Conservation (phyloP, 345 rosid species). For the Mallotus nudiflorus region DNA sequence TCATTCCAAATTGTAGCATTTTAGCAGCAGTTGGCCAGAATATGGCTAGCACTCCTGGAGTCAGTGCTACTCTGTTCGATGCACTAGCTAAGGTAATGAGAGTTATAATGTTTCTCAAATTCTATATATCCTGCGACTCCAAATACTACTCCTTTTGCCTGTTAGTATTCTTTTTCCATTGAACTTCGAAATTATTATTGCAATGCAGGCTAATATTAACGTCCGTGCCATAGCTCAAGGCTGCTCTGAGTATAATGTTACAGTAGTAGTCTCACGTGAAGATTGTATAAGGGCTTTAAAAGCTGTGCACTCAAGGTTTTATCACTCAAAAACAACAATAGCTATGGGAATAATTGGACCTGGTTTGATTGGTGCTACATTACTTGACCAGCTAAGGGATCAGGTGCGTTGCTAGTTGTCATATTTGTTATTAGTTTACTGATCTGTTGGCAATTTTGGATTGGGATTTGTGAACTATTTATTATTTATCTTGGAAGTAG, state of each 20-base stretch:
- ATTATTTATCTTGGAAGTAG: conserved; percentile 2
- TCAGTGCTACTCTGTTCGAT: conserved; percentile 93
- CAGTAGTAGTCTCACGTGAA: conserved; percentile 83
- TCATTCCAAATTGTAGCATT: conserved; percentile 90
- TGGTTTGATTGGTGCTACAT: conserved; percentile 89
- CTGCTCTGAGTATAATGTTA: conserved; percentile 94
- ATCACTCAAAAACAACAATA: conserved; percentile 85
- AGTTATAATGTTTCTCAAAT: conserved; percentile 1
- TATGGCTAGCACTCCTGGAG: conserved; percentile 99
- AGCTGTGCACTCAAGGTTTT: conserved; percentile 98
- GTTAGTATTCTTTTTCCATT: neutral
- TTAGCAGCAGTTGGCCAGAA: conserved; percentile 97
- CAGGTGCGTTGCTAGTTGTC: conserved; percentile 54
- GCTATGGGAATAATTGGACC: conserved; percentile 97
- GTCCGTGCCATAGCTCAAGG: conserved; percentile 99
- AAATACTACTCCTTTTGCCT: neutral
- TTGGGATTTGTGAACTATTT: neutral
- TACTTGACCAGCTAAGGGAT: conserved; percentile 94
- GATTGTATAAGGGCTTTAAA: conserved; percentile 91
- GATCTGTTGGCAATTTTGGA: conserved; percentile 2
- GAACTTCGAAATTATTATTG: conserved; percentile 5
- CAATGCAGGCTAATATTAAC: conserved; percentile 87
- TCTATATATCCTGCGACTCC: neutral
- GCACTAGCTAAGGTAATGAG: conserved; percentile 83
- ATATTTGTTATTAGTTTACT: neutral